Evolutionary conservation across 2,329 filamentous ascomycete genomes (phyloP), one percentile per base, ranked within the genome.

Genomic region (Microcyclospora pomicola): DNA sequence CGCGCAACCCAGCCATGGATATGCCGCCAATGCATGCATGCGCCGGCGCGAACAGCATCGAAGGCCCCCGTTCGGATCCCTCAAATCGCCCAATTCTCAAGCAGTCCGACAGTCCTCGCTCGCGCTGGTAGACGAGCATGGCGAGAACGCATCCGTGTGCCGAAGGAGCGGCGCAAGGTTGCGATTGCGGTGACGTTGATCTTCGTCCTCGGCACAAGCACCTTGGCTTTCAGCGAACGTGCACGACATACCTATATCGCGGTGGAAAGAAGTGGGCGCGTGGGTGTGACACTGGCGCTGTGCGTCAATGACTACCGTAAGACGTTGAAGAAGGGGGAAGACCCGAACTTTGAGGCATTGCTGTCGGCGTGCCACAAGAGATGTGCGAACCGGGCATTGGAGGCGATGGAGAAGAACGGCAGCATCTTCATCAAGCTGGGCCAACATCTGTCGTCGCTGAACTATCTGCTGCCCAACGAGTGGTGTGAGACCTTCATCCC

Each of bases 381-480:
- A 60, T 98, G 91, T 63, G 91, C 91, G 24, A 73, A 85, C 52
- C 76, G 91, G 44, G 95, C 91, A 1, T 66, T 96, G 31, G 73
- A 71, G 40, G 87, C 92, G 2, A 65, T 96, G 47, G 91, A 98
- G 68, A 85, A 83, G 68, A 96, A 95, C 60, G 91, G 92, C 16
- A 93, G 88, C 19, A 94, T 98, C 46, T 98, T 96, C 52, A 96
- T 98, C 59, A 98, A 98, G 63, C 67, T 98, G 30, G 91, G 91
- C 6, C 91, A 98, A 54, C 91, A 98, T 62, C 61, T 98, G 61
- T 94, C 85, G 59, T 88, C 85, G 46, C 83, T 96, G 82, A 92
- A 91, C 55, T 96, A 96, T 59, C 72, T 96, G 9, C 71, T 96
- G 9, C 88, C 88, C 2, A 63, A 72, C 35, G 88, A 96, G 63